phyloP scores from a whole-genome alignment of 805 yeast species.

The Sugiyamaella mastotermitis region DNA sequence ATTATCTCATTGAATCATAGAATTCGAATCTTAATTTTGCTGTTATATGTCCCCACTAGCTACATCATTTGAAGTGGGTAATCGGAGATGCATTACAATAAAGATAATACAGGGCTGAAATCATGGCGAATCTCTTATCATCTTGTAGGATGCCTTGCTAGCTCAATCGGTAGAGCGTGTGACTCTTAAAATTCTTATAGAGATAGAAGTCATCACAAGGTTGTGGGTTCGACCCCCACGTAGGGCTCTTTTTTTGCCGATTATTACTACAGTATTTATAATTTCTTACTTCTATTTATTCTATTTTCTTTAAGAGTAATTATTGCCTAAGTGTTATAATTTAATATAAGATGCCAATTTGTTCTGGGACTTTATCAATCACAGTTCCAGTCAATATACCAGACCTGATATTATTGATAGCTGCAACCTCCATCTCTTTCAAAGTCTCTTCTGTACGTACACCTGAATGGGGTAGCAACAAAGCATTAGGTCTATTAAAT shows the following conservation, averaged over 20 bases:
- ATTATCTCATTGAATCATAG: too few relatives aligned
- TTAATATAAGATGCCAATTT: constrained; percentile 14
- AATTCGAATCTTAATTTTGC: too few relatives aligned
- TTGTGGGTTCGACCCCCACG: constrained; percentile 32
- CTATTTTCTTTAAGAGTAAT: too few relatives aligned
- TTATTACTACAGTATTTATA: too few relatives aligned
- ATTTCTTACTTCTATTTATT: too few relatives aligned
- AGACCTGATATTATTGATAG: constrained; percentile 55
- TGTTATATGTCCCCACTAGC: too few relatives aligned
- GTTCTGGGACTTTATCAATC: constrained; percentile 70
- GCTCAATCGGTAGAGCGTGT: constrained; percentile 31
- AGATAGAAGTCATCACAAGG: constrained; percentile 27
- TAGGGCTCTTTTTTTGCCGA: constrained; percentile 25
- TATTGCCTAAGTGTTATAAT: too few relatives aligned
- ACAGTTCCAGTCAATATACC: constrained; percentile 63
- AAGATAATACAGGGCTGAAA: too few relatives aligned
- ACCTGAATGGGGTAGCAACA: constrained; percentile 50
- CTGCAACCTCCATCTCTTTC: constrained; percentile 70
- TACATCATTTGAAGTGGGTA: too few relatives aligned
- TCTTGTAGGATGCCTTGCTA: constrained; percentile 17
- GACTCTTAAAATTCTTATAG: constrained; percentile 22
- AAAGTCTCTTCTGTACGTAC: constrained; percentile 36
- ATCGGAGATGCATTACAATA: too few relatives aligned
- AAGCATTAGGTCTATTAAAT: constrained; percentile 37
- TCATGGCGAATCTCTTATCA: too few relatives aligned